phyloP scores from a whole-genome alignment of 1,284 basidiomycete genomes.

The Ganoderma meredithae region DNA sequence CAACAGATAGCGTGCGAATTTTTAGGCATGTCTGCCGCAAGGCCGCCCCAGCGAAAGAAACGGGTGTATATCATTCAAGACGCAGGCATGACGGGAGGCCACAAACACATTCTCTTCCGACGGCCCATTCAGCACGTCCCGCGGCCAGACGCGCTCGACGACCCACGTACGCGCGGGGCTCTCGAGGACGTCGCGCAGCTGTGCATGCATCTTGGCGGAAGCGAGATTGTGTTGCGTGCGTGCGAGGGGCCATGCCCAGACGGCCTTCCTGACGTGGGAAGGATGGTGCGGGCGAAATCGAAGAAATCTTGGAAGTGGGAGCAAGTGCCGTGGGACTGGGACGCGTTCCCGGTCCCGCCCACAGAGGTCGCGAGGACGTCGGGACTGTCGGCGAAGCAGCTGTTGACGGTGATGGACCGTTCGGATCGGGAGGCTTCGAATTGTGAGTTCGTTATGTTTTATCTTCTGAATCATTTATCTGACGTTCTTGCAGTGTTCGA shows the following conservation, averaged over 20 bases:
- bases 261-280: neutral
- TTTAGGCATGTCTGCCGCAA: neutral
- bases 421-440: neutral
- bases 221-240: slow-evolving; percentile 10
- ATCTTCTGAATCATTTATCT: neutral
- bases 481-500: neutral
- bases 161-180: slow-evolving; percentile 10
- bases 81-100: slow-evolving; percentile 7
- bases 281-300: neutral
- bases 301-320: slow-evolving; percentile 13
- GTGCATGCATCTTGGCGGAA: slow-evolving; percentile 9
- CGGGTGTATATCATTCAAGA: slow-evolving; percentile 6
- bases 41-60: neutral
- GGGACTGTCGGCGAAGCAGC: neutral
- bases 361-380: neutral
- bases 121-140: neutral
- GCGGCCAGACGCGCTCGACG: neutral
- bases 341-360: neutral
- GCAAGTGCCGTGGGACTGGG: neutral
- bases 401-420: neutral
- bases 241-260: neutral
- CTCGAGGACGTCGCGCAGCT: slow-evolving; percentile 16
- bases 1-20: neutral
- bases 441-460: neutral
- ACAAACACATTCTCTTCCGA: neutral